Evolutionary conservation across 2,329 filamentous ascomycete genomes (phyloP).

Genomic region (Aspergillus neotritici): DNA sequence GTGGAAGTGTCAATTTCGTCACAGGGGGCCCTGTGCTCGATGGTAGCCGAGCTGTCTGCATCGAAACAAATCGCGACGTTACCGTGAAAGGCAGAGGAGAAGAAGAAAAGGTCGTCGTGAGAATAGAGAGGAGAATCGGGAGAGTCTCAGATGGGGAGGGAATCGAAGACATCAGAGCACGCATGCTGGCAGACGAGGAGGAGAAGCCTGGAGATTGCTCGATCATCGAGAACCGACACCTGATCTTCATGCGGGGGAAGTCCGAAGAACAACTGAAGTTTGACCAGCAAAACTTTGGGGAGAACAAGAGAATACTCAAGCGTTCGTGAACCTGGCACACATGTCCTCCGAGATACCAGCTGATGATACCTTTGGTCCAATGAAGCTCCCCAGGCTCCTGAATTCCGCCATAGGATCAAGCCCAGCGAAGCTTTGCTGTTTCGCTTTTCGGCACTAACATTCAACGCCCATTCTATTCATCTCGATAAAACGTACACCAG

Average conservation of each 20-base stretch:
- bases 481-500: constrained; percentile 67
- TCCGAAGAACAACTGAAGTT: constrained; percentile 30
- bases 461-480: constrained; percentile 90
- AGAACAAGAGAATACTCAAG: constrained; percentile 28
- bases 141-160: constrained; percentile 33
- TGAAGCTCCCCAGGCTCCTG: constrained; percentile 46
- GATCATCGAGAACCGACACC: constrained; percentile 54
- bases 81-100: constrained; percentile 46
- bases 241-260: constrained; percentile 58
- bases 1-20: constrained; percentile 61
- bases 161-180: constrained; percentile 30
- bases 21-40: constrained; percentile 26
- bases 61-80: constrained; percentile 46
- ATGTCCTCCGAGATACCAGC: constrained; percentile 4
- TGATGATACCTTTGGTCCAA: constrained; percentile 14
- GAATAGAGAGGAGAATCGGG: constrained; percentile 51
- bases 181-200: constrained; percentile 42
- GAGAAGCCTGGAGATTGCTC: constrained; percentile 39
- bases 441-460: constrained; percentile 82
- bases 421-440: constrained; percentile 72
- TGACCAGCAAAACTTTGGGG: constrained; percentile 21
- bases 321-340: constrained; percentile 25
- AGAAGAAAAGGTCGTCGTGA: constrained; percentile 56
- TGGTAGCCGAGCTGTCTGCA: constrained; percentile 37
- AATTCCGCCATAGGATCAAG: constrained; percentile 55